Evolutionary conservation across 2,329 filamentous ascomycete genomes (phyloP).

Genomic region (Aspergillus phoenicis): DNA sequence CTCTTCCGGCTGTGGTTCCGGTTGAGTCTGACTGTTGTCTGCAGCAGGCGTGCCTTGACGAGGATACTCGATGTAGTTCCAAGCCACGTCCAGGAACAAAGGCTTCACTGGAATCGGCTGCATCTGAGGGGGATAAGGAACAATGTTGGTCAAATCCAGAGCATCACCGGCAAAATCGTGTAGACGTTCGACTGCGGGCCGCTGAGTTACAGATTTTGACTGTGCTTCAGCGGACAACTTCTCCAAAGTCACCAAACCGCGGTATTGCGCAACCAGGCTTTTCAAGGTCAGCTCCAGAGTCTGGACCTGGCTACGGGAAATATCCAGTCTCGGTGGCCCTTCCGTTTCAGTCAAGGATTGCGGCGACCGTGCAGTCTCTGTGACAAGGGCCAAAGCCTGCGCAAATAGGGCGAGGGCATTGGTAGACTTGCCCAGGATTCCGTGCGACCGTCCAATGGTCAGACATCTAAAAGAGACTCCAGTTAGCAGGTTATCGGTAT

Average conservation of each 20-base stretch:
- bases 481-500: constrained; percentile 3
- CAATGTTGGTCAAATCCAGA: constrained; percentile 76
- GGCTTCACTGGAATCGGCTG: constrained; percentile 88
- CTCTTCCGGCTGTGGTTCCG: constrained; percentile 37
- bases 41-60: constrained; percentile 51
- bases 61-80: constrained; percentile 96
- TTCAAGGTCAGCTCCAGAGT: constrained; percentile 65
- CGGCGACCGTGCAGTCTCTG: constrained; percentile 54
- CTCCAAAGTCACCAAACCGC: constrained; percentile 81
- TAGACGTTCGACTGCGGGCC: constrained; percentile 73
- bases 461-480: constrained; percentile 61
- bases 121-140: constrained; percentile 82
- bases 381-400: constrained; percentile 66
- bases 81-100: constrained; percentile 92
- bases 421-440: constrained; percentile 68
- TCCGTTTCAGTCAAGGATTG: constrained; percentile 43
- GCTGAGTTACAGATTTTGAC: constrained; percentile 43
- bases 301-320: constrained; percentile 62
- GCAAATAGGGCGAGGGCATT: constrained; percentile 86
- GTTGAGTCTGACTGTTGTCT: constrained; percentile 30
- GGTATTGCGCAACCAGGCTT: constrained; percentile 75
- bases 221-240: constrained; percentile 59
- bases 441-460: constrained; percentile 82
- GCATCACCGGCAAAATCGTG: constrained; percentile 71
- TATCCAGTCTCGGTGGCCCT: constrained; percentile 67